Conservation (phyloP, 148 eudicot genomes). For the Nepenthes mirabilis region DNA sequence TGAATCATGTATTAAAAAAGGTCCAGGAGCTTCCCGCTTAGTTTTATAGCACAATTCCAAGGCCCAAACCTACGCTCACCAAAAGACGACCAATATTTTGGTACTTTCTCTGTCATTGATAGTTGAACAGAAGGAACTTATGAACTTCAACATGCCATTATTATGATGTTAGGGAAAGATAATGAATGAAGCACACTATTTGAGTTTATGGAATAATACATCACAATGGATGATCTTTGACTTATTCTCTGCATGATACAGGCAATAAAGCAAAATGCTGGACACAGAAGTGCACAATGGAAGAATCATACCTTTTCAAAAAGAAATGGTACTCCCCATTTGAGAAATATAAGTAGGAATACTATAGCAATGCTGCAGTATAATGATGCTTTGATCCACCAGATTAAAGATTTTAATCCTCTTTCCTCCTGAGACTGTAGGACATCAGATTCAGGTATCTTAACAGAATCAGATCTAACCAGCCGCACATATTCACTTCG, state of each 20-base stretch:
- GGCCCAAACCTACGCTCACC: too few species aligned
- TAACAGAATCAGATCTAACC: constrained; percentile 38
- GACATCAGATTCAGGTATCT: constrained; percentile 24
- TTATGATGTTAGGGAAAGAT: too few species aligned
- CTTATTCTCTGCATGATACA: neutral
- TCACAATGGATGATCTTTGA: too few species aligned
- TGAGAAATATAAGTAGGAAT: constrained; percentile 30
- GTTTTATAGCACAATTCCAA: too few species aligned
- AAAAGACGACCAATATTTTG: too few species aligned
- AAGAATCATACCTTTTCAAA: constrained; percentile 65
- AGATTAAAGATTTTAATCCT: constrained; percentile 23
- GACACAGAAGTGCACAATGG: neutral
- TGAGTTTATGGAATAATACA: too few species aligned
- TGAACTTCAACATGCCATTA: too few species aligned
- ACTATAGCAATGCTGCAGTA: constrained; percentile 30
- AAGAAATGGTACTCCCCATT: constrained; percentile 83
- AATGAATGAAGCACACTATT: too few species aligned
- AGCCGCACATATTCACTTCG: constrained; percentile 70
- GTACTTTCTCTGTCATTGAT: too few species aligned
- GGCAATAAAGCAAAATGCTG: neutral
- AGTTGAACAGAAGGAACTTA: too few species aligned
- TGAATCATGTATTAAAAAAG: too few species aligned
- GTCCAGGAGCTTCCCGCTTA: too few species aligned
- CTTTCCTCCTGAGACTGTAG: constrained; percentile 20
- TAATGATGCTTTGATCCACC: constrained; percentile 66